Evolutionary conservation across 1,284 basidiomycete genomes (phyloP), one percentile per base, ranked within the genome.

Genomic region (Cutaneotrichosporon sp.): DNA sequence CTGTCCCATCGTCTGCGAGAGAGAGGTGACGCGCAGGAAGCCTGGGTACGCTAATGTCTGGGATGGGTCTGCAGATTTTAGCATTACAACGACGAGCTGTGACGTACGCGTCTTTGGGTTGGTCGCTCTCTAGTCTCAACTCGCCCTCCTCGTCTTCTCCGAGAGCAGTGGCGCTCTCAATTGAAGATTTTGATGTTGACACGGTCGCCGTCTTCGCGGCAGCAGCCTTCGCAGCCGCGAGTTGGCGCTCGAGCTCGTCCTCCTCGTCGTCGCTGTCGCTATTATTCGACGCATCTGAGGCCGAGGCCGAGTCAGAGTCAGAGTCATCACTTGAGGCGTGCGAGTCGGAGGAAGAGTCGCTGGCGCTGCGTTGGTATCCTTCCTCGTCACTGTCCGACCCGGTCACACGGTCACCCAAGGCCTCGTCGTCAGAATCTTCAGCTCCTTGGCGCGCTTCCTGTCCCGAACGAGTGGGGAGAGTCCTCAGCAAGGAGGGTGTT

Each of bases 11-110:
- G 22, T 58, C 53, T 13, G 62, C 59, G 58, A 76, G 74, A 3
- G 72, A 59, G 4, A 80, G 86, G 72, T 91, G 82, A 16, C 91
- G 81, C 16, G 81, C 73, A 2, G 90, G 90, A 55, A 91, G 76
- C 38, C 59, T 38, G 9, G 78, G 72, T 5, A 81, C 69, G 1
- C 69, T 55, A 36, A 81, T 70, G 56, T 77, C 75, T 9, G 80
- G 80, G 11, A 81, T 79, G n/a, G 85, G 84, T 68, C 88, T 90
- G 60, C 62, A 63, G 42, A 30, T 56, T 56, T 58, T 31, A 65
- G 62, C 40, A 38, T 55, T 40, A 26, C 26, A 38, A 49, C 51
- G 32, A 46, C 56, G 9, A 42, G 57, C 53, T 11, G 56, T 64
- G 26, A 77, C 75, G 72, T 65, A 81, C 76, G 74, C 73, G 53